phyloP scores from a whole-genome alignment of 768 basidiomycete species.

The Mycena indigotica region DNA sequence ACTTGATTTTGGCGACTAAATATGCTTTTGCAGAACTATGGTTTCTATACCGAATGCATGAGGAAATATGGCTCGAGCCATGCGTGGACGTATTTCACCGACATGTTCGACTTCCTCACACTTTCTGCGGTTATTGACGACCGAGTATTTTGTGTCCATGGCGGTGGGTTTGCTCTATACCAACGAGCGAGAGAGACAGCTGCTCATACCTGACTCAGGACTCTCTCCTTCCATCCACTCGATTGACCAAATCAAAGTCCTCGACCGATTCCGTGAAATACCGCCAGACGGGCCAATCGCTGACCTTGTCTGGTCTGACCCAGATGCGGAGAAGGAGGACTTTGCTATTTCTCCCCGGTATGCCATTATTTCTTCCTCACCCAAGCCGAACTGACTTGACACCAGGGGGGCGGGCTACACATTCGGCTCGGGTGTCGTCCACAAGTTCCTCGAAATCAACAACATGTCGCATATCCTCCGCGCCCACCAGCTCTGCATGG shows the following conservation, averaged over 20 bases:
- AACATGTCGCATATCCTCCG: conserved; percentile 96
- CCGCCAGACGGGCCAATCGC: conserved; percentile 99
- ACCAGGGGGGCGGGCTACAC: conserved; percentile 96
- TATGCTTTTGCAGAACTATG: conserved; percentile 76
- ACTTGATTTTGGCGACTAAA: conserved; percentile 28
- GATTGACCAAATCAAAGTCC: conserved; percentile 99
- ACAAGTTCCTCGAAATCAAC: conserved; percentile 96
- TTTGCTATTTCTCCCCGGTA: conserved; percentile 98
- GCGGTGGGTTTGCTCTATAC: conserved; percentile 57
- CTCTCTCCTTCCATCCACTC: conserved; percentile 98
- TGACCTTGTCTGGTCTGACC: conserved; percentile 99
- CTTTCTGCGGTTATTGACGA: conserved; percentile 98
- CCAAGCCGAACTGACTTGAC: conserved; percentile 24
- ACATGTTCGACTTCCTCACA: conserved; percentile 99
- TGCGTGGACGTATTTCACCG: conserved; percentile 99
- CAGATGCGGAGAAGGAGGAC: conserved; percentile 98
- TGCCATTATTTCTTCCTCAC: conserved; percentile 27
- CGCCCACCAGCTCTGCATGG: conserved; percentile 99
- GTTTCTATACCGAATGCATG: conserved; percentile 98
- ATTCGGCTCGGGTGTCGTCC: conserved; percentile 95
- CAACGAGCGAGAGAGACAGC: conserved; percentile 17
- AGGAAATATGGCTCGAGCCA: conserved; percentile 94
- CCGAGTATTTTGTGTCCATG: conserved; percentile 98
- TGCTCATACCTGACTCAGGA: conserved; percentile 64
- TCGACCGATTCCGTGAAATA: conserved; percentile 98